Percentiles rank a stretch among this genome's conserved stretches.
Evolutionary conservation across 164 flowering plant species (phyloP).

Genomic region (Vitis riparia): DNA sequence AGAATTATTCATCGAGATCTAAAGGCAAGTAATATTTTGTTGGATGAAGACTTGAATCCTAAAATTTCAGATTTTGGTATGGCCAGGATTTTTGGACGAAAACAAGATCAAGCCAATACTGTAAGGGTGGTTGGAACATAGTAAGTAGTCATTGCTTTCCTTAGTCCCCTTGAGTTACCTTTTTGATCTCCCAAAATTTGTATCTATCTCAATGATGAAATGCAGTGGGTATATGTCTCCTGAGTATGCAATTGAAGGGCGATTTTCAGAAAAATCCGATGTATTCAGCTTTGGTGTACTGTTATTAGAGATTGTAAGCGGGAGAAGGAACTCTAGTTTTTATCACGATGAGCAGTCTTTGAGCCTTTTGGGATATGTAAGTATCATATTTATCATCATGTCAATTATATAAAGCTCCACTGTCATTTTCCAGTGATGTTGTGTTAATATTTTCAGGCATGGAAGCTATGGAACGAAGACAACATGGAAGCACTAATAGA

Average conservation of each 20-base stretch:
- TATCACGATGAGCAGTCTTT: conserved; percentile 6
- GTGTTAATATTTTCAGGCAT: conserved; percentile 13
- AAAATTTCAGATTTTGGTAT: conserved; percentile 42
- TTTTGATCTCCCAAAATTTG: neutral
- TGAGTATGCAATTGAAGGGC: conserved; percentile 22
- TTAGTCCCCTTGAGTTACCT: too few species aligned
- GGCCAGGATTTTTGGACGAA: conserved; percentile 41
- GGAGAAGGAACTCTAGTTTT: conserved; percentile 24
- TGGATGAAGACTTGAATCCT: conserved; percentile 28
- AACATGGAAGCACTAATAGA: conserved; percentile 14
- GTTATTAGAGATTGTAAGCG: conserved; percentile 26
- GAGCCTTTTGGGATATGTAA: conserved; percentile 26
- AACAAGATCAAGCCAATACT: conserved; percentile 39
- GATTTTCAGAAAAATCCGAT: too few species aligned
- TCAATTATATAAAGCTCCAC: too few species aligned
- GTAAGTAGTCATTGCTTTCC: conserved; percentile 18
- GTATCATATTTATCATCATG: neutral
- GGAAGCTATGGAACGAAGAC: conserved; percentile 29
- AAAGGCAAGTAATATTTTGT: too few species aligned
- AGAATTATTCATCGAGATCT: conserved; percentile 25
- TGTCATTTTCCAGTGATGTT: too few species aligned
- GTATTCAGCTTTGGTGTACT: conserved; percentile 18
- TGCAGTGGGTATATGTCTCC: conserved; percentile 37
- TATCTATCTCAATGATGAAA: neutral
- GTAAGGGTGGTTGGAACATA: conserved; percentile 42